A percentile compares a stretch with the other conserved stretches of the same genome.
Conservation (phyloP, 495 filamentous ascomycete genomes). For the Tuber borchii region DNA sequence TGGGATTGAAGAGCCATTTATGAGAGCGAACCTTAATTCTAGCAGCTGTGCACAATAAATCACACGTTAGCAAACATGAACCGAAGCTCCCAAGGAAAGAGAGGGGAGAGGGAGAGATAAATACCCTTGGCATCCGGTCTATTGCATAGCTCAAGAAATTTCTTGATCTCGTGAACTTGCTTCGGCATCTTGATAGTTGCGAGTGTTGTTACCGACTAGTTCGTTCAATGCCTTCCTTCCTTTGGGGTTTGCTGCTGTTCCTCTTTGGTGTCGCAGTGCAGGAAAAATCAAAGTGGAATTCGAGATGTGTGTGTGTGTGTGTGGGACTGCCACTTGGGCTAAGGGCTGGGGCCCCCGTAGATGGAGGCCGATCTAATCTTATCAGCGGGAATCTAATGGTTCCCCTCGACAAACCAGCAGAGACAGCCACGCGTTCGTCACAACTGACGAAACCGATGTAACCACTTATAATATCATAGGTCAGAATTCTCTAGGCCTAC, state of each 20-base stretch:
- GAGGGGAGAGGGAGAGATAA: conserved; percentile 39
- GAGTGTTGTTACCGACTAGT: conserved; percentile 37
- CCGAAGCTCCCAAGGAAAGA: not conserved
- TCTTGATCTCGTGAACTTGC: conserved; percentile 98
- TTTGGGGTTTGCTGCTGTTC: not conserved
- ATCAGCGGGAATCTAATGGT: not conserved
- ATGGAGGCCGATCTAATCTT: not conserved
- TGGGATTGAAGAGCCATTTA: not conserved
- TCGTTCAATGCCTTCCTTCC: conserved; percentile 23
- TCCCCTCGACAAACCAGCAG: not conserved
- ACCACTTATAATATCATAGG: not conserved
- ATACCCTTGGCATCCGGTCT: conserved; percentile 96
- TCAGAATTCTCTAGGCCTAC: conserved; percentile 4
- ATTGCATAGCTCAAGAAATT: conserved; percentile 99
- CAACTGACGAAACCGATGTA: not conserved
- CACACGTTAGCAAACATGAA: not conserved
- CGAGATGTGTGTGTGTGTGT: conserved; percentile 27
- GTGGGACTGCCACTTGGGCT: conserved; percentile 15
- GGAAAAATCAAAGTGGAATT: conserved; percentile 17
- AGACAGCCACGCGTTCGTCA: not conserved
- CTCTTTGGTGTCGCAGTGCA: not conserved
- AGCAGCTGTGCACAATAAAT: conserved; percentile 32
- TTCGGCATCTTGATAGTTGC: conserved; percentile 70
- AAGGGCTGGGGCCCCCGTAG: not conserved
- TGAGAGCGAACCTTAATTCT: conserved; percentile 40